Conservation (phyloP, 495 filamentous ascomycete species). For the Aspergillus bertholletiae region DNA sequence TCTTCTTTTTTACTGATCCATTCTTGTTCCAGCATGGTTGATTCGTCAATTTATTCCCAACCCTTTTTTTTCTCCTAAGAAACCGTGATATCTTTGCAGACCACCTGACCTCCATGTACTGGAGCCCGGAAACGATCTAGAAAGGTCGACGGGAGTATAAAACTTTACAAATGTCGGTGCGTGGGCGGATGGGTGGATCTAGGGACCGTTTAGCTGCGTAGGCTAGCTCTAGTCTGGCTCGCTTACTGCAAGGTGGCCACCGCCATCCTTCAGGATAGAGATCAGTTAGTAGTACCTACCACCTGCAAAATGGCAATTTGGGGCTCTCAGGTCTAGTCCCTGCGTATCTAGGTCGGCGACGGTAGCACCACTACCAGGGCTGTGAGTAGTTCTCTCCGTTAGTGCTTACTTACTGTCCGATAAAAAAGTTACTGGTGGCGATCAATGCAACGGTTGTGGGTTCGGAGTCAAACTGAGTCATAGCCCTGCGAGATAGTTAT, state of each 20-base stretch:
- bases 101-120: not conserved
- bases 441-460: not conserved
- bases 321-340: not conserved
- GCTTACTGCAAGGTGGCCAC: not conserved
- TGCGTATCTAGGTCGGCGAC: not conserved
- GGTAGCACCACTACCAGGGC: no score
- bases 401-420: not conserved
- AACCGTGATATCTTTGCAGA: not conserved
- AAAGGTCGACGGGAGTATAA: not conserved
- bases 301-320: not conserved
- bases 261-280: not conserved
- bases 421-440: not conserved
- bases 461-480: not conserved
- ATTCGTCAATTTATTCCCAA: not conserved
- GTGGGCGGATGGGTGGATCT: not conserved
- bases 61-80: not conserved
- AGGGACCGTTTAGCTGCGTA: not conserved
- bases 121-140: constrained; percentile 1
- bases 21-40: not conserved
- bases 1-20: not conserved
- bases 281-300: not conserved
- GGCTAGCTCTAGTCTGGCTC: not conserved
- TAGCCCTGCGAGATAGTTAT: no score
- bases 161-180: not conserved
- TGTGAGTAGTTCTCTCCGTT: not conserved